Base-by-base conservation (phyloP, 352 stramenopile genomes). In the Pythium scleroteichum region DNA sequence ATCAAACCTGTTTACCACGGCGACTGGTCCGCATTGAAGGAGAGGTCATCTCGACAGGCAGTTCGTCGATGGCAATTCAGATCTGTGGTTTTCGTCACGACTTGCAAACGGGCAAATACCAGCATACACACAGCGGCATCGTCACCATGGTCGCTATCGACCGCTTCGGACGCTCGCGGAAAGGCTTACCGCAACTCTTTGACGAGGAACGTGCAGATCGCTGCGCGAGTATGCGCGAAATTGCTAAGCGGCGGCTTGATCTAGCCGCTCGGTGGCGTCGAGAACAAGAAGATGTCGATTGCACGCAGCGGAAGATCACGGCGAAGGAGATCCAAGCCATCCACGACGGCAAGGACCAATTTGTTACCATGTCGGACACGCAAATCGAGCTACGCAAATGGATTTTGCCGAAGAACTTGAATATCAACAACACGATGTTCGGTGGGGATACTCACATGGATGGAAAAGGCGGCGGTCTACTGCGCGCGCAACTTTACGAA, bases 401-500 rank as follows among this genome's bases (percentile, higher is more conserved):
- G 75, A 88, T 92, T 49, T 53, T 89, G 57, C 79, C 82, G 20
- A 75, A 78, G 62, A 82, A 85, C 48, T 64, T 90, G 29, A 92
- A 92, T 63, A 75, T 81, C 48, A 88, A 88, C 59, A 55, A 87
- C 14, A 88, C 79, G 17, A 67, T 91, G 4, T 91, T 91, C 26
- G 79, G 79, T 44, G 80, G 82, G 19, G 79, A 88, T 32, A 50
- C 68, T 87, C 10, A 70, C 69, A 2, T 82, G 75, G 79, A 87
- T 88, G 79, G 82, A 91, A 62, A 77, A 73, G 53, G 78, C 76
- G 10, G 82, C 79, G n/a, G 53, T 87, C 29, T 86, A 89, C 62
- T 89, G 79, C 49, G 79, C 82, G 22, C 78, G 79, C 24, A 87
- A 81, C 44, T 91, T 89, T 40, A 83, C 79, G 8, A 88, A 87